Conservation (phyloP, 768 basidiomycete species). For the Xerocomellus chrysenteron region DNA sequence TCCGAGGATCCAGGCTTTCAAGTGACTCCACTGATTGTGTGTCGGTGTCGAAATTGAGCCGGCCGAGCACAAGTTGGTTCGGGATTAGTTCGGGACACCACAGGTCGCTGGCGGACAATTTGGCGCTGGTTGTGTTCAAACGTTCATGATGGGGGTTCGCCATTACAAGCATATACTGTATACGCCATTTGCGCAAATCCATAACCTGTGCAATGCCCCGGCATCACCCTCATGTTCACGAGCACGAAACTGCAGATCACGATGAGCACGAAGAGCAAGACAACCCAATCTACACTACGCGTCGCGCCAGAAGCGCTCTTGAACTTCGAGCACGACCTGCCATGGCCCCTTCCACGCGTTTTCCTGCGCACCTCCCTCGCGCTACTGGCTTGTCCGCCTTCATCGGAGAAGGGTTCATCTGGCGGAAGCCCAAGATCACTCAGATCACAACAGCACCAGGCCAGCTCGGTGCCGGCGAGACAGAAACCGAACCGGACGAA, state of each 20-base stretch:
- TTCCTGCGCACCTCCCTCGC: conserved; percentile 10
- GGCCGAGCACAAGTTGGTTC: no score
- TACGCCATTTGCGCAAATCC: background rate
- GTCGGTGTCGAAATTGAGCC: background rate
- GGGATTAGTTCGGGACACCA: background rate
- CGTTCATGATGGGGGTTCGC: background rate
- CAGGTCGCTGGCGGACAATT: background rate
- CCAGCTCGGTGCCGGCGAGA: conserved; percentile 65
- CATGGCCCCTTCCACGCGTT: conserved; percentile 3
- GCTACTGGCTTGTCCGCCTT: conserved; percentile 22
- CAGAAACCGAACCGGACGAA: conserved; percentile 77
- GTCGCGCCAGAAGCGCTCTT: conserved; percentile 22
- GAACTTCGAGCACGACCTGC: conserved; percentile 17
- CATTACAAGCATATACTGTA: background rate
- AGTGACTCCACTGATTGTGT: background rate
- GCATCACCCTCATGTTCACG: background rate
- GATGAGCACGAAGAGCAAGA: background rate
- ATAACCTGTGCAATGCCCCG: background rate
- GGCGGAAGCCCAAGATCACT: conserved; percentile 38
- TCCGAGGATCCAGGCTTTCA: background rate
- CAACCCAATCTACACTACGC: conserved; percentile 17
- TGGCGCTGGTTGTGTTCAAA: background rate
- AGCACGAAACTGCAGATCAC: background rate
- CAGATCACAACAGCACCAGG: conserved; percentile 65
- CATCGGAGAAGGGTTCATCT: conserved; percentile 27